A percentile compares a stretch with the other conserved stretches of the same genome.
These are phyloP conservation scores for Bruguiera sexangula DNA, from an alignment of 345 rosid genomes.

Conservation along the genomic window DNA sequence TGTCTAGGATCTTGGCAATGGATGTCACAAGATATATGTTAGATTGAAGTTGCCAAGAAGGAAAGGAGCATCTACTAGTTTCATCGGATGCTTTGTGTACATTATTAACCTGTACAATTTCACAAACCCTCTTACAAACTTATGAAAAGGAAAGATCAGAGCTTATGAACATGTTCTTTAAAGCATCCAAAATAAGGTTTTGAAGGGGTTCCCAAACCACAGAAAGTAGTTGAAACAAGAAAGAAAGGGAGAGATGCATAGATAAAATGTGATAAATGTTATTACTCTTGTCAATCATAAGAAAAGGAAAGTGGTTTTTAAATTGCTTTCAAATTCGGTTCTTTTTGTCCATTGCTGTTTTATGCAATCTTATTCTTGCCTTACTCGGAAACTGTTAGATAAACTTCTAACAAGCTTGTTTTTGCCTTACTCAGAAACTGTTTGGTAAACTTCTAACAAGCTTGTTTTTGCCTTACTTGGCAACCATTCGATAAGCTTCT, in stretches of 20 bases:
- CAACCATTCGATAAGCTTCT: not conserved
- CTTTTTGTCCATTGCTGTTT: not conserved
- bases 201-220: no score
- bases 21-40: not conserved
- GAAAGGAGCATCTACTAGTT: not conserved
- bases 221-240: no score
- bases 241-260: no score
- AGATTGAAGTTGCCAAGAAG: not conserved
- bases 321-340: not conserved
- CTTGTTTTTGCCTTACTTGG: not conserved
- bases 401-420: conserved; percentile 7
- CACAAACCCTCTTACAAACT: not conserved
- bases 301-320: no score
- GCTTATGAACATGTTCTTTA: no score
- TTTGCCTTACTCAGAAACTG: conserved; percentile 4
- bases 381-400: conserved; percentile 11
- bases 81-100: not conserved
- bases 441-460: no score
- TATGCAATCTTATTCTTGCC: not conserved
- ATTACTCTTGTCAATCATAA: no score
- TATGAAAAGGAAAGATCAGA: not conserved
- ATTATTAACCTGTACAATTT: not conserved
- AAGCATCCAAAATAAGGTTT: no score
- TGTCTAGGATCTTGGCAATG: no score
- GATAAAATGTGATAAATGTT: no score